phyloP scores from a whole-genome alignment of 148 eudicot genomes.

The Cornus controversa region DNA sequence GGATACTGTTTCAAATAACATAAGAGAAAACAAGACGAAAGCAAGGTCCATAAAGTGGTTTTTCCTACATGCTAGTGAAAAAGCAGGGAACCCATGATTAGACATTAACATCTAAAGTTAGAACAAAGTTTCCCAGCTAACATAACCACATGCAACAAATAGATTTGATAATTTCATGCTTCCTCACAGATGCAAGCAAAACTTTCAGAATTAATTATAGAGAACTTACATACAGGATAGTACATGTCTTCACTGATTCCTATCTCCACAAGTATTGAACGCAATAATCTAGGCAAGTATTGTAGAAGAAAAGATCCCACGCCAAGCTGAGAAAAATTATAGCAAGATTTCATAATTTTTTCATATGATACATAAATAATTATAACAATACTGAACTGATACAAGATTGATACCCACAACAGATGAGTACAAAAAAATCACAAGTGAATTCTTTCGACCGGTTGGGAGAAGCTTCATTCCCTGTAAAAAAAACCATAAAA shows the following conservation, averaged over 20 bases:
- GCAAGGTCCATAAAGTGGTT: neutral
- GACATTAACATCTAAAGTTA: neutral
- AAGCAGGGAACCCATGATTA: neutral
- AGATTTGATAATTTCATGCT: neutral
- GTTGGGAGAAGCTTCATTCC: conserved; percentile 99
- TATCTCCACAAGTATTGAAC: conserved; percentile 53
- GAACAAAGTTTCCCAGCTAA: neutral
- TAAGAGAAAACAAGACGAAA: neutral
- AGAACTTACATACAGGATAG: conserved; percentile 97
- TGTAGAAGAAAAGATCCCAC: conserved; percentile 70
- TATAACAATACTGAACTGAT: conserved; percentile 6
- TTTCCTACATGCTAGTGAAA: neutral
- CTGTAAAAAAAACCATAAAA: conserved; percentile 37
- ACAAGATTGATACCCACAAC: conserved; percentile 47
- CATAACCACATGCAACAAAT: neutral
- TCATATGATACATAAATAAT: neutral
- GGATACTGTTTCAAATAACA: too few relatives aligned
- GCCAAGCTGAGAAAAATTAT: conserved; percentile 56
- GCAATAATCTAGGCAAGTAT: conserved; percentile 65
- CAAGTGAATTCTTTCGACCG: conserved; percentile 73
- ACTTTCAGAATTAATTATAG: conserved; percentile 6
- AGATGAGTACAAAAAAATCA: conserved; percentile 65
- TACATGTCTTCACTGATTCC: conserved; percentile 88
- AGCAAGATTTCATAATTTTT: neutral
- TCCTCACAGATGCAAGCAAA: neutral